Evolutionary conservation across 2,329 filamentous ascomycete genomes (phyloP).

Genomic region (Zarea fungicola): DNA sequence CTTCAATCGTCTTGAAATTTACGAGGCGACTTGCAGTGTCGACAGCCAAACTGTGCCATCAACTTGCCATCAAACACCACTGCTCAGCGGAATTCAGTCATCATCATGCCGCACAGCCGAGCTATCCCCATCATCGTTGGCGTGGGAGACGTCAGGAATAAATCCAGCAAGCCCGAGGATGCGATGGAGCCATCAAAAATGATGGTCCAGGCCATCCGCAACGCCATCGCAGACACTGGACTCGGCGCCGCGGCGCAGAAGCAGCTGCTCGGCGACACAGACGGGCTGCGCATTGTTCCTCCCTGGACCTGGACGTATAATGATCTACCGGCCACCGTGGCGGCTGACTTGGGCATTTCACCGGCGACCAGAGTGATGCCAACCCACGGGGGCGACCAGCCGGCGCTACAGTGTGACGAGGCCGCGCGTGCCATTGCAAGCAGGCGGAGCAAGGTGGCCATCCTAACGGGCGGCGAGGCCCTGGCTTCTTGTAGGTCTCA

Average conservation of each 20-base stretch:
- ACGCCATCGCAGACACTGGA: conserved; percentile 46
- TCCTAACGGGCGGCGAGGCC: conserved; percentile 61
- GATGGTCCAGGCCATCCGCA: conserved; percentile 51
- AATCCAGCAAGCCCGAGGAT: conserved; percentile 38
- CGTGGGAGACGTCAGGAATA: conserved; percentile 57
- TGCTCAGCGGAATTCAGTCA: background rate
- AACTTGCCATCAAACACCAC: background rate
- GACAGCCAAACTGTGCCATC: no score
- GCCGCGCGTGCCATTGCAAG: conserved; percentile 52
- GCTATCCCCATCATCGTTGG: conserved; percentile 53
- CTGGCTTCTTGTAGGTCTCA: conserved; percentile 48
- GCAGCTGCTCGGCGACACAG: conserved; percentile 41
- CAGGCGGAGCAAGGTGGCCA: conserved; percentile 49
- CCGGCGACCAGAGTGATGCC: conserved; percentile 45
- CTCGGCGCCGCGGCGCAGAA: conserved; percentile 16
- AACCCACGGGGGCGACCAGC: conserved; percentile 59
- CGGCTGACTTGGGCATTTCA: conserved; percentile 41
- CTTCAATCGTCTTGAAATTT: no score
- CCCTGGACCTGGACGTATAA: conserved; percentile 64
- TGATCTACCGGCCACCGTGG: conserved; percentile 51
- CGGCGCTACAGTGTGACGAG: conserved; percentile 57
- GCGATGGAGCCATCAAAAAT: conserved; percentile 55
- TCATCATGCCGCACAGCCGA: conserved; percentile 5
- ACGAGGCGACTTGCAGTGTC: no score
- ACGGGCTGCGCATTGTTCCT: conserved; percentile 54